Percentiles rank a stretch among this genome's conserved stretches.
Conservation (phyloP, 768 basidiomycete species). For the Tricholoma sp. region DNA sequence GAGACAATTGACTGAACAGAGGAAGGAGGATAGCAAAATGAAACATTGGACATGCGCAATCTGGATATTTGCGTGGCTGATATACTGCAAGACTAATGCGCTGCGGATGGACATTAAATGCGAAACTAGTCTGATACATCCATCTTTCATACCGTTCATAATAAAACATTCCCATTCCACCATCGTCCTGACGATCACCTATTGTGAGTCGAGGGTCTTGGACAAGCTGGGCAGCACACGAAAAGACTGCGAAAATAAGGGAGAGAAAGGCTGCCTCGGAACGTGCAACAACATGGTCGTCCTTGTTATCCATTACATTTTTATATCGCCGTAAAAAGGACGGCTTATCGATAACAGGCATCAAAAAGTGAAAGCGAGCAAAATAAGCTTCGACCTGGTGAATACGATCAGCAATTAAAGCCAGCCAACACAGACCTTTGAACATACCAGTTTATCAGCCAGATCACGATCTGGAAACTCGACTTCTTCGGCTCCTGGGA, state of each 20-base stretch:
- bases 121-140: conserved; percentile 8
- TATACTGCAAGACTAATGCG: conserved; percentile 86
- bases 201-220: conserved; percentile 62
- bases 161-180: conserved; percentile 85
- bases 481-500: conserved; percentile 80
- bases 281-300: conserved; percentile 48
- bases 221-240: conserved; percentile 78
- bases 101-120: conserved; percentile 34
- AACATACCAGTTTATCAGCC: conserved; percentile 77
- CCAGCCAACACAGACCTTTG: not conserved
- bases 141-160: conserved; percentile 67
- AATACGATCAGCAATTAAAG: conserved; percentile 1
- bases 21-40: conserved; percentile 82
- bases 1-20: conserved; percentile 89
- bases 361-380: conserved; percentile 77
- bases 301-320: conserved; percentile 65
- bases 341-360: conserved; percentile 85
- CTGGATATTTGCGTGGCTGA: conserved; percentile 83
- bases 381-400: conserved; percentile 83
- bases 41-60: conserved; percentile 87
- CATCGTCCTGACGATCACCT: conserved; percentile 60
- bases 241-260: conserved; percentile 83
- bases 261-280: conserved; percentile 72
- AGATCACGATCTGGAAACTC: conserved; percentile 83
- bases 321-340: conserved; percentile 72